Evolutionary conservation across 768 basidiomycete species (phyloP), one percentile per base, ranked within the genome.

Genomic region (Glaciozyma martinii): DNA sequence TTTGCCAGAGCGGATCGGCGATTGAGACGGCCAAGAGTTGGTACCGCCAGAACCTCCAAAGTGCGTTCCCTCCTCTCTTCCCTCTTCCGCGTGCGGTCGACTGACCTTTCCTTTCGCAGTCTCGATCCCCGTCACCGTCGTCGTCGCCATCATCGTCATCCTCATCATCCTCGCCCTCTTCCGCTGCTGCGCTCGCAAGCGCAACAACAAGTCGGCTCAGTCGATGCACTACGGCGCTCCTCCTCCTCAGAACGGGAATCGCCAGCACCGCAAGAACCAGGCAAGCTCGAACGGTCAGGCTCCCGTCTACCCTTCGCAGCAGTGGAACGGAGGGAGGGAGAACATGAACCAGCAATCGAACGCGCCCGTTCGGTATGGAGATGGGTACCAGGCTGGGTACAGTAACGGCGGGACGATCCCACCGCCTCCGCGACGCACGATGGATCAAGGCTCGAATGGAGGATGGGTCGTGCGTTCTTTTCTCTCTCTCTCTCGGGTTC

Each of bases 51-150:
- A 49, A 63, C 59, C 54, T 66, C 3, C 37, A 43, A 3, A 62
- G 59, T 53, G 21, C 56, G 3, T 5, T n/a, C 27, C 25, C 62
- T 56, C 21, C 15, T n/a, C 37, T 13, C 25, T 21, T 5, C 30
- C 19, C 9, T 18, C n/a, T 52, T 7, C 37, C 9, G 21, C 50
- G 25, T 7, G 29, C n/a, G 29, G 25, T 9, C 57, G 16, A 49
- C 58, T 78, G 75, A 9, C 82, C 84, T 66, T 90, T n/a, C n/a
- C 90, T 77, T 81, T 88, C 16, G 84, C 86, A 74, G 87, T 89
- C 65, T 79, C 87, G 30, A 86, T 90, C 71, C 87, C 89, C 25
- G 82, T 90, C 61, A 86, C 88, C 23, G 78, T 90, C 62, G 85
- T 86, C 44, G 86, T 79, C 32, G 86, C 82, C 21, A 74, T 90